Evolutionary conservation across 345 rosid species (phyloP).

Genomic region (Viola odorata): DNA sequence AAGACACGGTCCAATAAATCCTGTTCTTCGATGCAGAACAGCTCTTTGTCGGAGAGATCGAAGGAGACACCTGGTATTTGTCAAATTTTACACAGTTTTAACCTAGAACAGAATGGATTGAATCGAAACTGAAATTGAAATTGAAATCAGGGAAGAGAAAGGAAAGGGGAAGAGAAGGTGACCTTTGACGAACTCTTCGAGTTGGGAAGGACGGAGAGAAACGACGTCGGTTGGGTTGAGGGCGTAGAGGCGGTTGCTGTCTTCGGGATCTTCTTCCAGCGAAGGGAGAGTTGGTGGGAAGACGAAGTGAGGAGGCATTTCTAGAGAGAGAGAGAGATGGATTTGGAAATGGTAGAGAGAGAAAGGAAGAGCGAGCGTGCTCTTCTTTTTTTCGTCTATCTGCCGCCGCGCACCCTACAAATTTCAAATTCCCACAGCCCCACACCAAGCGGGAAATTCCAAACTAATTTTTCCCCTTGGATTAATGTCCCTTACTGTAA

Average conservation of each 20-base stretch:
- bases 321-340: constrained; percentile 18
- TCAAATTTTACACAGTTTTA: background rate
- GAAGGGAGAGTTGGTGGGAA: constrained; percentile 65
- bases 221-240: constrained; percentile 48
- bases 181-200: constrained; percentile 96
- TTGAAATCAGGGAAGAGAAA: background rate
- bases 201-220: constrained; percentile 54
- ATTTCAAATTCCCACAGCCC: no score
- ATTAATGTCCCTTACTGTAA: no score
- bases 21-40: constrained; percentile 87
- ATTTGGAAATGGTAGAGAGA: no score
- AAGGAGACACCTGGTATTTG: constrained; percentile 57
- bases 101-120: background rate
- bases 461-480: no score
- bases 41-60: constrained; percentile 89
- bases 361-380: constrained; percentile 15
- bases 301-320: constrained; percentile 75
- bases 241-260: constrained; percentile 47
- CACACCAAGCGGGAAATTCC: no score
- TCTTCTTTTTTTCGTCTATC: background rate
- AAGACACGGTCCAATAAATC: constrained; percentile 77
- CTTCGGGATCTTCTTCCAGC: constrained; percentile 53
- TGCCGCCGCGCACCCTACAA: no score
- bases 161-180: background rate
- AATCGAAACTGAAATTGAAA: no score